phyloP scores from a whole-genome alignment of 176 grass and related monocot genomes.

The Thalia dealbata region DNA sequence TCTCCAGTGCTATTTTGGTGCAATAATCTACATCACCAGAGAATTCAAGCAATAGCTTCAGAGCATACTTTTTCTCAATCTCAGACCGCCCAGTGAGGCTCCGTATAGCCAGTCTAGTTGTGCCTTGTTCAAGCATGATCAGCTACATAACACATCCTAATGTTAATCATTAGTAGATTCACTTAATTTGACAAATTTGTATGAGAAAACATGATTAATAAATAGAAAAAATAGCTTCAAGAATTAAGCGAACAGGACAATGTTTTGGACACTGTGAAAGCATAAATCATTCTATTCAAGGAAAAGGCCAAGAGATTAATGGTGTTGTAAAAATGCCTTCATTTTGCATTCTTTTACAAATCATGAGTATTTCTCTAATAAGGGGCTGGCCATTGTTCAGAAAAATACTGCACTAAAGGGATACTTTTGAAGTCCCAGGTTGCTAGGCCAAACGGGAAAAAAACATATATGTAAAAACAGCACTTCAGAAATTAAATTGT shows the following conservation, averaged over 20 bases:
- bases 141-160: slow-evolving; percentile 2
- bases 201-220: not conserved
- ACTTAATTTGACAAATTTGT: not conserved
- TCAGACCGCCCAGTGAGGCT: slow-evolving; percentile 3
- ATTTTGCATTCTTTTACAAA: not conserved
- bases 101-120: slow-evolving; percentile 9
- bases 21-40: slow-evolving; percentile 2
- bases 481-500: not conserved
- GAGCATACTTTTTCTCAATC: slow-evolving; percentile 15
- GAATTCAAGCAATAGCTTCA: slow-evolving; percentile 17
- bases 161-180: slow-evolving; percentile 2
- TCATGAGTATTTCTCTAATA: not conserved
- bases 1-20: slow-evolving; percentile 9
- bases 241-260: not conserved
- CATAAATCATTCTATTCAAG: not conserved
- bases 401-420: too few species aligned
- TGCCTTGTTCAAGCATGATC: slow-evolving; percentile 16
- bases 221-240: not conserved
- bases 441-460: not conserved
- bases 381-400: not conserved
- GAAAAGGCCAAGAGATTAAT: not conserved
- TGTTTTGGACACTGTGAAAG: not conserved
- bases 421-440: not conserved
- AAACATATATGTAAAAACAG: not conserved
- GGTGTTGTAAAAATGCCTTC: not conserved